Evolutionary conservation across 345 rosid genomes (phyloP), one percentile per base, ranked within the genome.

Genomic region (Populus simonii): DNA sequence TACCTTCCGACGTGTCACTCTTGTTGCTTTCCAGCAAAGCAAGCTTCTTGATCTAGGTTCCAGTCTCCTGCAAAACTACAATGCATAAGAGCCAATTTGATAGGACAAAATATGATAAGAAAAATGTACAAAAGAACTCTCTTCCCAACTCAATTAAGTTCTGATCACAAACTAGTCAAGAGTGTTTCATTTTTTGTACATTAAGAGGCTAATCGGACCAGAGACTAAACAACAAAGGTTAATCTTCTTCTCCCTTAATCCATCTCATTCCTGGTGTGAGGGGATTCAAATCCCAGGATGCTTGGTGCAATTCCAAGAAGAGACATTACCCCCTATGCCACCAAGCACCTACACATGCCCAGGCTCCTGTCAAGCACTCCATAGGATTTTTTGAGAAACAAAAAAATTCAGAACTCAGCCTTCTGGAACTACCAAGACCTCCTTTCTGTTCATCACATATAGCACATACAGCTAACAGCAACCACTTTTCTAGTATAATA

Each of bases 1-100:
- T 91, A 96, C 99, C 98, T 92, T 94, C 25, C 89, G 86, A 49
- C 90, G 89, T 13, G 88, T 87, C 67, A 79, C 87, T 84, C 86
- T 88, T 3, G 91, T 83, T 51, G 89, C 88, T 83, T 91, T 94
- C 99, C 97, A 92, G 86, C 99, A 91, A 62, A 94, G 86, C 86
- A 94, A 83, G 86, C 89, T 92, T 89, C 94, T 92, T 6, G 99
- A 90, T 80, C 87, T 86, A 2, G 98, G 89, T 83, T 96, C 99
- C 76, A 96, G 90, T 80, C 91, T 92, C 91, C 98, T 96, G 92
- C 66, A 73, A 78, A 80, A 70, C 74, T 22, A 71, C 31, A 73
- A 63, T 69, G 77, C 25, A 66, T 59, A 41, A 78, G 66, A 73
- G 69, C 22, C 68, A 66, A 45, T 51, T 25, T 41, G 76, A 15